These are phyloP conservation scores for Pontederia crassipes DNA, from an alignment of 176 grass and related monocot genomes.

Conservation along the genomic window DNA sequence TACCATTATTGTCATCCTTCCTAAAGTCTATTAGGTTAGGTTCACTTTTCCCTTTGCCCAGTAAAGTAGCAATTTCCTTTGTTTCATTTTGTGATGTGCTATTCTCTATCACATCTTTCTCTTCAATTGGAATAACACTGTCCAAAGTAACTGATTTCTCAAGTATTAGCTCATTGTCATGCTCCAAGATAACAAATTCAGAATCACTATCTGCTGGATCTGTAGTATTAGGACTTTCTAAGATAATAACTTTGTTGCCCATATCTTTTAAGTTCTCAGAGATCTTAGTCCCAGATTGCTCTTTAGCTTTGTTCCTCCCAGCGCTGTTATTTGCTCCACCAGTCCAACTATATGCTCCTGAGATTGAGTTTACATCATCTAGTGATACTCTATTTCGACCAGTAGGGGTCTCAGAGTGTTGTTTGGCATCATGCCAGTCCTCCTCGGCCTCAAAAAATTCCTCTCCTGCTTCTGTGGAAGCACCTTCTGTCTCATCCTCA, in stretches of 20 bases:
- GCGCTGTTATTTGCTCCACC: conserved; percentile 18
- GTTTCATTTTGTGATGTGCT: background rate
- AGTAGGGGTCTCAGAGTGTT: background rate
- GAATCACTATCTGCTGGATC: background rate
- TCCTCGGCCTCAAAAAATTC: conserved; percentile 43
- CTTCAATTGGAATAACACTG: conserved; percentile 27
- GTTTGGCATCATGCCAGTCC: conserved; percentile 3
- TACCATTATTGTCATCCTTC: conserved; percentile 63
- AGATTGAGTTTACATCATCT: background rate
- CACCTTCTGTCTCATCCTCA: conserved; percentile 13
- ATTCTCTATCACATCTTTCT: conserved; percentile 16
- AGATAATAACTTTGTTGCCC: conserved; percentile 6
- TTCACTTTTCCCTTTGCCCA: conserved; percentile 26
- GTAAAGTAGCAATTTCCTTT: conserved; percentile 40
- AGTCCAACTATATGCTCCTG: conserved; percentile 1
- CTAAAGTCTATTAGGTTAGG: conserved; percentile 27
- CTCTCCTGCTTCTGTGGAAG: conserved; percentile 22
- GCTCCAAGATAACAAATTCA: background rate
- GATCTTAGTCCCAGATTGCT: conserved; percentile 43
- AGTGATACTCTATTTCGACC: background rate
- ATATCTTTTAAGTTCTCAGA: conserved; percentile 27
- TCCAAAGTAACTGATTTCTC: conserved; percentile 40
- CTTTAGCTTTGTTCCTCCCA: conserved; percentile 14
- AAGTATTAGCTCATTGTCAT: conserved; percentile 6
- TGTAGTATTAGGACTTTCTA: background rate